phyloP scores from a whole-genome alignment of 306 rosid genomes.

The Prunus dulcis region DNA sequence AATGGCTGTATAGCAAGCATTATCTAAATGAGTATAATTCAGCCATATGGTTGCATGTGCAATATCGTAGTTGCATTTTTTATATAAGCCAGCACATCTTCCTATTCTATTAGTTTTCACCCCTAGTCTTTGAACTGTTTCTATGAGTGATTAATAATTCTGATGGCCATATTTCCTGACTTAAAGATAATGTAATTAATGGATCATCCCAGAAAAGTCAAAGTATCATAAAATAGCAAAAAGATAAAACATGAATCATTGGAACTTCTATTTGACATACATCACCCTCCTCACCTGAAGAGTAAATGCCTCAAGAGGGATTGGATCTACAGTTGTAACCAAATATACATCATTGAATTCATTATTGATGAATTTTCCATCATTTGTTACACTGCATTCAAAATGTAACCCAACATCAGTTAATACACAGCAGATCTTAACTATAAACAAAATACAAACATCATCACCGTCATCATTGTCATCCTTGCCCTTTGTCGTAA shows the following conservation, averaged over 20 bases:
- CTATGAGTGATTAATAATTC: background rate
- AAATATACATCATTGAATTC: conserved; percentile 85
- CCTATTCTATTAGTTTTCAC: background rate
- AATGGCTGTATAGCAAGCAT: background rate
- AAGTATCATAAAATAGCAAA: background rate
- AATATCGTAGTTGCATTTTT: background rate
- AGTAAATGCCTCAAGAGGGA: conserved; percentile 85
- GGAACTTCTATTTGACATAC: background rate
- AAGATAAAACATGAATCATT: background rate
- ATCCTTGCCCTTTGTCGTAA: background rate
- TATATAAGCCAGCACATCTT: background rate
- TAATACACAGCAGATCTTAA: conserved; percentile 15
- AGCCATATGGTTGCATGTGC: background rate
- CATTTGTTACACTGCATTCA: conserved; percentile 64
- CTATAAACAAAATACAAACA: background rate
- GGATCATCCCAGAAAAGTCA: background rate
- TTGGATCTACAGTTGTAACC: conserved; percentile 80
- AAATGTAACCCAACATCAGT: conserved; percentile 29
- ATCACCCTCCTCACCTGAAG: conserved; percentile 70
- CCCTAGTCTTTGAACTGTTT: background rate
- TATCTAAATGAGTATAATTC: background rate
- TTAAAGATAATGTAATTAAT: conserved; percentile 4
- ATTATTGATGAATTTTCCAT: conserved; percentile 73
- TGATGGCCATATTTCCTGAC: background rate
- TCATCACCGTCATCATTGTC: background rate